Evolutionary conservation across 371 early-diverging fungal species (phyloP).

Genomic region (Mycotypha africana): DNA sequence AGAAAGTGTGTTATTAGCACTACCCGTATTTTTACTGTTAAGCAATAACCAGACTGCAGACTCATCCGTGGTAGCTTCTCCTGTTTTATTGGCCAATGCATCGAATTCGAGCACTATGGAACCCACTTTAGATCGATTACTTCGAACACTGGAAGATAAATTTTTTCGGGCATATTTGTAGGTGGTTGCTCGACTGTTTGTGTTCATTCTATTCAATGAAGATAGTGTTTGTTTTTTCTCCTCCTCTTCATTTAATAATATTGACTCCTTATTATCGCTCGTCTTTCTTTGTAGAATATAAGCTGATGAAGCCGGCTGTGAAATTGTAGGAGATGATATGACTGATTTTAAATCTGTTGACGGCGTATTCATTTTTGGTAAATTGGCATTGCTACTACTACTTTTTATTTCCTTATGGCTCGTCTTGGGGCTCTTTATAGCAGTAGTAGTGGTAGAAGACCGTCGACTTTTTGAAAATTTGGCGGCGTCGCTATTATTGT

Average conservation of each 20-base stretch:
- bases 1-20: not conserved
- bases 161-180: slow-evolving; percentile 29
- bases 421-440: no score
- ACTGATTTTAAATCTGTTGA: no score
- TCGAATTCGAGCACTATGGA: slow-evolving; percentile 47
- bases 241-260: no score
- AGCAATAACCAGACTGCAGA: slow-evolving; percentile 35
- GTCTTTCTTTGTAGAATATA: not conserved
- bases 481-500: slow-evolving; percentile 2
- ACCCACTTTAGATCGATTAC: slow-evolving; percentile 33
- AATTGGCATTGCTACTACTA: not conserved
- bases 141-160: slow-evolving; percentile 3
- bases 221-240: no score
- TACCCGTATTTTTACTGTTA: slow-evolving; percentile 19
- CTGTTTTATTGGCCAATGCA: slow-evolving; percentile 31
- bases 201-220: no score
- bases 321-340: no score
- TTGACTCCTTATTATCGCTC: no score
- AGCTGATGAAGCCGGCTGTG: not conserved
- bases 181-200: slow-evolving; percentile 32
- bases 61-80: slow-evolving; percentile 14
- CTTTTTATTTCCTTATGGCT: not conserved
- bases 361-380: not conserved
- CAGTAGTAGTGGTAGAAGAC: not conserved
- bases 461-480: no score